Percentiles rank a stretch among this genome's conserved stretches.
Evolutionary conservation across 495 filamentous ascomycete genomes (phyloP).

Genomic region (Margaritispora aquatica): DNA sequence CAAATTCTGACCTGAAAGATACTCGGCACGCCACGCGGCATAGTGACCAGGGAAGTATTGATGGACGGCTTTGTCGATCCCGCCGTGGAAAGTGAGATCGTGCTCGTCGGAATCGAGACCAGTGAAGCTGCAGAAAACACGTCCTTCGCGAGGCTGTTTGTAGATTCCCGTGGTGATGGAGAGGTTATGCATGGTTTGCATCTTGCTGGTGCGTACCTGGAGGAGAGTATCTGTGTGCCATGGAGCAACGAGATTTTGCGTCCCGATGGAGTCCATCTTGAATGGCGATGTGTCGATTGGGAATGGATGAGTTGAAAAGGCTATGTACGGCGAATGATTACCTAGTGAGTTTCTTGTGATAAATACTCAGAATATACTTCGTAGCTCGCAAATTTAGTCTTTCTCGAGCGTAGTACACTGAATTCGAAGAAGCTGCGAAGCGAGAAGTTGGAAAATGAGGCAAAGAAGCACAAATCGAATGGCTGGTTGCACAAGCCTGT

Average conservation of each 20-base stretch:
- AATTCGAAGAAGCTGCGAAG: background rate
- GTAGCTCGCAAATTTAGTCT: no score
- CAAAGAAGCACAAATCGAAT: background rate
- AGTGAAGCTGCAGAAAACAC: slow-evolving; percentile 33
- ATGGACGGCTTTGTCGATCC: slow-evolving; percentile 49
- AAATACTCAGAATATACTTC: no score
- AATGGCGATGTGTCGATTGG: background rate
- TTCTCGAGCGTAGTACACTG: background rate
- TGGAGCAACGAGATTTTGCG: slow-evolving; percentile 11
- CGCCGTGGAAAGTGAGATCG: slow-evolving; percentile 48
- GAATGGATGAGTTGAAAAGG: background rate
- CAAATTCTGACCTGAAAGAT: slow-evolving; percentile 32
- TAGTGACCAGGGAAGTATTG: slow-evolving; percentile 52
- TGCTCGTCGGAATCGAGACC: slow-evolving; percentile 51
- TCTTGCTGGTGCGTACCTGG: slow-evolving; percentile 45
- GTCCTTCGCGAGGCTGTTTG: slow-evolving; percentile 33
- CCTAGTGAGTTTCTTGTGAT: background rate
- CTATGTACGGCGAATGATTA: background rate
- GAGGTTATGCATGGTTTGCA: slow-evolving; percentile 40
- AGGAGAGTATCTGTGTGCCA: slow-evolving; percentile 34
- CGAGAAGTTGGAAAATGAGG: background rate
- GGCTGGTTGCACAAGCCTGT: no score
- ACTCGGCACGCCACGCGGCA: slow-evolving; percentile 36
- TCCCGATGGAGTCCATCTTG: slow-evolving; percentile 7
- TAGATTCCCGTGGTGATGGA: slow-evolving; percentile 44